Conservation (phyloP, 192 early-diverging fungal species). For the Umbelopsis isabellina region DNA sequence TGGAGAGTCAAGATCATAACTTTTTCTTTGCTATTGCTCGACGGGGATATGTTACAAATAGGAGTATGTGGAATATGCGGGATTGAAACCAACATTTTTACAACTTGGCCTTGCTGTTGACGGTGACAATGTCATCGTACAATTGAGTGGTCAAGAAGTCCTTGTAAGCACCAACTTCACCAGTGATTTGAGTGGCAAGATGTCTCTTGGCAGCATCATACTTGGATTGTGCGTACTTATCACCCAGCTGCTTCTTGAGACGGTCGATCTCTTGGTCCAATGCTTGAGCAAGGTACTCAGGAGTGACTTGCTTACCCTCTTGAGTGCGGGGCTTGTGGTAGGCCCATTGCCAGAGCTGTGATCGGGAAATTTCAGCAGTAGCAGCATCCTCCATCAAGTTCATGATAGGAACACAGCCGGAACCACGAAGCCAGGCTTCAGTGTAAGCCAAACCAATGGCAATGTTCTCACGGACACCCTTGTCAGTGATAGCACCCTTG, state of each 20-base stretch:
- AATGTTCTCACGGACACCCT: slow-evolving; percentile 90
- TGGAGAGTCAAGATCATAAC: too few species aligned
- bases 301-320: slow-evolving; percentile 82
- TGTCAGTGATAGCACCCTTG: slow-evolving; percentile 82
- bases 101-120: slow-evolving; percentile 35
- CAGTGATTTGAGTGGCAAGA: slow-evolving; percentile 78
- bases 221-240: slow-evolving; percentile 71
- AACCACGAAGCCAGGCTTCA: slow-evolving; percentile 94
- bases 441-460: slow-evolving; percentile 92
- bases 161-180: slow-evolving; percentile 70
- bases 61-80: neutral
- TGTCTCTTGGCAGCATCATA: slow-evolving; percentile 69
- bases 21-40: too few species aligned
- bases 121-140: slow-evolving; percentile 83
- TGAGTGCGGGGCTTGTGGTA: slow-evolving; percentile 80
- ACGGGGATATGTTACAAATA: slow-evolving; percentile 14
- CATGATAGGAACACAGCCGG: slow-evolving; percentile 97
- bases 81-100: slow-evolving; percentile 22
- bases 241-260: slow-evolving; percentile 64
- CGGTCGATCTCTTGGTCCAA: slow-evolving; percentile 88
- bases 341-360: slow-evolving; percentile 98
- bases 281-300: slow-evolving; percentile 73
- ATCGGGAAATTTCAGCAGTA: slow-evolving; percentile 96
- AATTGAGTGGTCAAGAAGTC: slow-evolving; percentile 95
- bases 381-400: slow-evolving; percentile 99